Evolutionary conservation across 768 basidiomycete species (phyloP).

Genomic region (Paxillus rubicundulus): DNA sequence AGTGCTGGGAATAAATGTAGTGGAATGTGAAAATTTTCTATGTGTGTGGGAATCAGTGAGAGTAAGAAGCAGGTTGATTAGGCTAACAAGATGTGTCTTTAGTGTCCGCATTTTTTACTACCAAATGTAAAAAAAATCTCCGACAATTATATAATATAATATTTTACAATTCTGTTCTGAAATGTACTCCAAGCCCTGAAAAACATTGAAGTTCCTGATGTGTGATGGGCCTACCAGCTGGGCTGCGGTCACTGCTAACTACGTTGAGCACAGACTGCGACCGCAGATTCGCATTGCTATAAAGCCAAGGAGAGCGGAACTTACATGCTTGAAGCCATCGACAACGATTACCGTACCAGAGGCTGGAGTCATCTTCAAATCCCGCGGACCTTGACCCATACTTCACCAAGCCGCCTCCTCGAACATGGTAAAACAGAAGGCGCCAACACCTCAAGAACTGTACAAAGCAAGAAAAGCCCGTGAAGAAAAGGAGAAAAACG

Average conservation of each 20-base stretch:
- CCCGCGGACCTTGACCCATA: background rate
- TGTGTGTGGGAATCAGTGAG: too few relatives aligned
- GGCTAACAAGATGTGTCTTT: too few relatives aligned
- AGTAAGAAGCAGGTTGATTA: too few relatives aligned
- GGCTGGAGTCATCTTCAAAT: background rate
- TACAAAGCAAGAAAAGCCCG: slow-evolving; percentile 55
- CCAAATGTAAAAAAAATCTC: too few relatives aligned
- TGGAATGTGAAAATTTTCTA: too few relatives aligned
- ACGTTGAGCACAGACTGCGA: slow-evolving; percentile 6
- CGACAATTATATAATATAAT: too few relatives aligned
- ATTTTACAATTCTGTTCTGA: too few relatives aligned
- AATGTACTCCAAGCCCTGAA: too few relatives aligned
- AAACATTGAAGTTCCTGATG: too few relatives aligned
- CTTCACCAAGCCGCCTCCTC: background rate
- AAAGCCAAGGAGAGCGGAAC: background rate
- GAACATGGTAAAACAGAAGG: slow-evolving; percentile 53
- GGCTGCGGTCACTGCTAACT: background rate
- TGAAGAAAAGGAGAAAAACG: slow-evolving; percentile 61
- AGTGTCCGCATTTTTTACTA: too few relatives aligned
- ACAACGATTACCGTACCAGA: background rate
- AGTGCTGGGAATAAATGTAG: too few relatives aligned
- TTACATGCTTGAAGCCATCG: slow-evolving; percentile 2
- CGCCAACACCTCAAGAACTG: slow-evolving; percentile 60
- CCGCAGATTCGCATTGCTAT: background rate
- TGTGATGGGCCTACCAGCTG: background rate